Evolutionary conservation across 164 flowering plant species (phyloP), one percentile per base, ranked within the genome.

Genomic region (Annona squamosa): DNA sequence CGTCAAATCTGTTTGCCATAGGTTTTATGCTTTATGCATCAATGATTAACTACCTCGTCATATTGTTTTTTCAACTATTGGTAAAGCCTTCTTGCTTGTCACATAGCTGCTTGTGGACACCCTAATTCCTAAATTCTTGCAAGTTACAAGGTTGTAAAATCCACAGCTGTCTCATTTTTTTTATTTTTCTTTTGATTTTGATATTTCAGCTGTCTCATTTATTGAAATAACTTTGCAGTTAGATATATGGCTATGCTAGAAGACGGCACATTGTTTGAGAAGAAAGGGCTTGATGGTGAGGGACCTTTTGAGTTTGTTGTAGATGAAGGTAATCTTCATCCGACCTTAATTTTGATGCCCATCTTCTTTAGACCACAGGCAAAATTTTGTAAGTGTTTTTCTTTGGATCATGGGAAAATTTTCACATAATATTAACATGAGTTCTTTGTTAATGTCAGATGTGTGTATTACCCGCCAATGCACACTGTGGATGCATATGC

Each of bases 251-350:
- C 85, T 43, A 84, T 68, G 85, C 82, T 90, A 47, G 86, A 84
- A 78, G 87, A 90, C 82, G 88, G 89, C 47, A 86, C 85, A 52
- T 59, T 88, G 19, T 84, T 87, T 83, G 91, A 87, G 79, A 87
- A 79, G 63, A 88, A 79, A 75, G 91, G 90, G 74, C 75, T 82
- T 73, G 85, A 80, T 75, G 87, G 82, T 37, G 81, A 45, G 71
- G 79, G 56, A 44, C 83, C 84, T 47, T 70, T 87, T 70, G 73
- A 79, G 65, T 88, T 90, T 74, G 65, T 84, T 66, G 82, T 86
- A 7, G 90, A 83, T 76, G 94, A 90, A 85, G 91, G 94, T 89
- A 2, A 68, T 73, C 41, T 65, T 42, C 70, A 2, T 65, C 17
- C 12, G 46, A 66, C 12, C 43, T 66, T 41, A 42, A 37, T 66